These are phyloP conservation scores for Aspergillus sp. DNA, from an alignment of 2,329 filamentous ascomycete species.

Conservation along the genomic window DNA sequence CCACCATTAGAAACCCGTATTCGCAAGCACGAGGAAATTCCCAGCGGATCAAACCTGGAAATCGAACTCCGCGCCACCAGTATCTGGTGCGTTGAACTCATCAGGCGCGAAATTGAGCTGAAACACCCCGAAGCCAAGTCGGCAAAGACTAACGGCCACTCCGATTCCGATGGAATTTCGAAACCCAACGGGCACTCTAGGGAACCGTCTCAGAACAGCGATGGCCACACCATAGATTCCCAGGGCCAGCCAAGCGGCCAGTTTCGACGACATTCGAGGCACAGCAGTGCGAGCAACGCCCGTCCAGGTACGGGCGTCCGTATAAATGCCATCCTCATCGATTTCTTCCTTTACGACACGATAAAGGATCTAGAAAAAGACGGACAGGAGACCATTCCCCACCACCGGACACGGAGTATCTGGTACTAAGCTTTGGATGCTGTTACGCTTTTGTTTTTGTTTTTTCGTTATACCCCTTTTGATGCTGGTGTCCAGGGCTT, in stretches of 20 bases:
- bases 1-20: slow-evolving; percentile 74
- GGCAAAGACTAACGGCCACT: slow-evolving; percentile 5
- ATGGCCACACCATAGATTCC: slow-evolving; percentile 9
- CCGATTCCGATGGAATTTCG: background rate
- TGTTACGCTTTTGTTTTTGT: background rate
- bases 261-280: slow-evolving; percentile 20
- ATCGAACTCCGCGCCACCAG: slow-evolving; percentile 87
- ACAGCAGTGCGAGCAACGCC: slow-evolving; percentile 13
- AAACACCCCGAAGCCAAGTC: slow-evolving; percentile 66
- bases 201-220: background rate
- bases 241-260: slow-evolving; percentile 15
- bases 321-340: slow-evolving; percentile 87
- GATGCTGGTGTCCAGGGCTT: background rate
- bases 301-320: slow-evolving; percentile 24
- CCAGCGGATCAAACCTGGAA: slow-evolving; percentile 75
- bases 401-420: slow-evolving; percentile 88
- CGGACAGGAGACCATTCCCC: slow-evolving; percentile 61
- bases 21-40: slow-evolving; percentile 61
- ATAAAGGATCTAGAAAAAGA: slow-evolving; percentile 79
- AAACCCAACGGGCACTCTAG: background rate
- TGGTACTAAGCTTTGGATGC: slow-evolving; percentile 66
- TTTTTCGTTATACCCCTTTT: background rate
- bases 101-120: slow-evolving; percentile 74
- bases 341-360: slow-evolving; percentile 95
- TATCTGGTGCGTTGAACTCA: slow-evolving; percentile 93